Base-by-base conservation (phyloP, 331 rosid species). In the Acacia concinna region DNA sequence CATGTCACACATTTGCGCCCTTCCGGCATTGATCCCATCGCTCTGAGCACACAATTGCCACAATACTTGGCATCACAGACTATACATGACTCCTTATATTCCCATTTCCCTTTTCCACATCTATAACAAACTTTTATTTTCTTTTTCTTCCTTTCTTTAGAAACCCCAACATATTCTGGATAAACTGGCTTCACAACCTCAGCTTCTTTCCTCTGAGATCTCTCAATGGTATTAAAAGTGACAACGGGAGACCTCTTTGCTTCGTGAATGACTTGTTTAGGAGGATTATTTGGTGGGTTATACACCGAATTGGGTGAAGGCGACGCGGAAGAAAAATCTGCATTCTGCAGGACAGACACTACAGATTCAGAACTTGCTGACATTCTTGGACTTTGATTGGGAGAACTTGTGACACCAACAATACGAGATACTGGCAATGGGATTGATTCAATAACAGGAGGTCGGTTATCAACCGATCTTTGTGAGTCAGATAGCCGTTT, bases 21-120 rank as follows among this genome's bases (percentile, higher is more conserved):
- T 83, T 95, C 97, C 4, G 98, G 99, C 99, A 95, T 93, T 8
- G 99, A 93, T 73, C 99, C 99, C 99, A 91, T 95, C 59, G 99
- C 96, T 79, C 97, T 87, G 28, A 95, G 94, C 85, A 92, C 97
- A 81, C 99, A 95, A 78, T 84, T 91, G 77, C 93, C 86, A 85
- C 98, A 95, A 83, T 95, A 95, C 87, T 90, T 93, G 13, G 92
- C 91, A 81, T 91, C 90, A 82, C 98, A 95, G 67, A 93, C 98
- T 44, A 93, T 70, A 84, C 99, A 95, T 14, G 92, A 90, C 84
- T 95, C 97, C 84, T 95, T 95, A 20, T 94, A 90, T 82, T 95
- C 99, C 99, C 99, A 95, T 90, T 95, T 95, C 72, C 93, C 97
- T 83, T 89, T 95, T 40, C 90, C 87, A 80, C 98, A 93, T 74